Evolutionary conservation across 345 rosid genomes (phyloP), one percentile per base, ranked within the genome.

Genomic region (Eucalyptus pauciflora): DNA sequence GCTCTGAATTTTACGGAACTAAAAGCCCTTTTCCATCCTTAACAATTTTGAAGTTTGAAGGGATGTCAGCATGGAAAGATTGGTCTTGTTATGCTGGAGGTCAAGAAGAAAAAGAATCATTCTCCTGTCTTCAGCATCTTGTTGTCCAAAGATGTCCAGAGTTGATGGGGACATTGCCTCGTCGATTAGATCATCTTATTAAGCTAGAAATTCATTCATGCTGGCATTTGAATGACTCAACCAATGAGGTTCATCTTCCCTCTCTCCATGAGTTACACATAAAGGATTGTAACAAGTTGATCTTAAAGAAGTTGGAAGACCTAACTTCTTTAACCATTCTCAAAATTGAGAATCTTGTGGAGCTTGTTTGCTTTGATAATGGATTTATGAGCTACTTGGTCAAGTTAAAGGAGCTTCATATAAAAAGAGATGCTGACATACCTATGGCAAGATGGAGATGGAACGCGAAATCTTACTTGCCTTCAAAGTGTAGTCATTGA

Each of bases 31-130:
- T 56, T 24, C 29, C 62, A 56, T 56, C 62, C 27, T 56, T 56
- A 56, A 56, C 29, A 56, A 56, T 4, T 56, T 56, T 56, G 62
- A 56, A 22, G 62, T 56, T 56, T 56, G 6, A 22, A 20, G 5
- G 12, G 13, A 1, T 56, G 62, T 56, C 1, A 5, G 3, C 62
- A 56, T 56, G 29, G 62, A 4, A 8, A 24, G 3, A 56, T 3
- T 56, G 62, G 62, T 56, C 29, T 24, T 0, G 0, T 56, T 24
- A 56, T 2, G 29, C 5, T 0, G 3, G 13, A 3, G 29, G 29
- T 1, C 62, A 0, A 56, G 29, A 56, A 56, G 5, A 56, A 22
- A 4, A 8, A 8, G 5, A 2, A 9, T 2, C 29, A 56, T 56
- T 56, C 29, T 1, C 62, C 1, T 9, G 13, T 9, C 62, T 56